Percentiles rank a stretch among this genome's conserved stretches.
Conservation (phyloP, 169 alveolate genomes). For the Plasmodium vivax region DNA sequence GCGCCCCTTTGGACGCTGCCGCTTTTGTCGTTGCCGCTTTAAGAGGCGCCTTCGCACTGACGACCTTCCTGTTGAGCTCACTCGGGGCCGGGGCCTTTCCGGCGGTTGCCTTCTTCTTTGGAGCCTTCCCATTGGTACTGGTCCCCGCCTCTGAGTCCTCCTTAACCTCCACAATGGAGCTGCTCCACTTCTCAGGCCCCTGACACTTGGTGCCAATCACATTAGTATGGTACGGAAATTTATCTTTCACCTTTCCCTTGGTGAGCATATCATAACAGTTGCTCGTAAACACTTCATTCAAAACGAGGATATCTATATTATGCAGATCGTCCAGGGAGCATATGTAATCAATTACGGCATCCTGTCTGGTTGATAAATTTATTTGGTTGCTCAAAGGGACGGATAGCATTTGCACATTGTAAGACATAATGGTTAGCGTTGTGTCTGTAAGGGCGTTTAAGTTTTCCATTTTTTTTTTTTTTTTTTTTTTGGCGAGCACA, state of each 20-base stretch:
- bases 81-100: not conserved
- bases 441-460: not conserved
- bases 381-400: constrained; percentile 23
- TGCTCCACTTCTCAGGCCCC: not conserved
- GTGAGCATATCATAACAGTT: constrained; percentile 33
- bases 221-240: constrained; percentile 75
- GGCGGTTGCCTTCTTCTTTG: not conserved
- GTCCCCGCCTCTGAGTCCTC: not conserved
- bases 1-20: too few relatives aligned
- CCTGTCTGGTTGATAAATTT: constrained; percentile 10
- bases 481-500: not conserved
- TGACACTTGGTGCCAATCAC: constrained; percentile 17
- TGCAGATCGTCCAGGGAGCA: constrained; percentile 51
- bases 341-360: constrained; percentile 48
- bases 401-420: constrained; percentile 81
- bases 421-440: constrained; percentile 75
- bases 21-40: too few relatives aligned
- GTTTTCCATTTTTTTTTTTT: not conserved
- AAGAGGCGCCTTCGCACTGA: not conserved
- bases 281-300: constrained; percentile 78
- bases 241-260: constrained; percentile 11
- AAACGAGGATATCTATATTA: constrained; percentile 75
- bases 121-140: not conserved
- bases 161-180: not conserved
- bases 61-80: not conserved